A percentile compares a stretch with the other conserved stretches of the same genome.
These are phyloP conservation scores for Penicillium digitatum DNA, from an alignment of 2,329 filamentous ascomycete species.

Conservation along the genomic window DNA sequence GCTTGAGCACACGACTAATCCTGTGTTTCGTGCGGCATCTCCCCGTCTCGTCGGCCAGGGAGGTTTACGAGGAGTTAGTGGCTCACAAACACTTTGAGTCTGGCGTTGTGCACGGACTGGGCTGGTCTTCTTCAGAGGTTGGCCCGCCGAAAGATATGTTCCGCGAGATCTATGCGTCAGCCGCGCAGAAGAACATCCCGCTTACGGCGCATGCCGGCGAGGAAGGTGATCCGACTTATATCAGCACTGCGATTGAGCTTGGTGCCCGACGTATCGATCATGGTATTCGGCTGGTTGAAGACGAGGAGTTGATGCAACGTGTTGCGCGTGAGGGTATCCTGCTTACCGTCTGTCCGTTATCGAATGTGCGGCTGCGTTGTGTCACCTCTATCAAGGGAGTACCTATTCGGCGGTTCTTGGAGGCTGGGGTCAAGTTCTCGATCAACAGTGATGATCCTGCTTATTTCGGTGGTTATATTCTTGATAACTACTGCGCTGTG, in stretches of 20 bases:
- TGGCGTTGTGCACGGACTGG: constrained; percentile 59
- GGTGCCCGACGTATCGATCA: constrained; percentile 68
- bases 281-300: constrained; percentile 62
- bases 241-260: constrained; percentile 62
- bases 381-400: constrained; percentile 52
- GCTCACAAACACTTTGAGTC: constrained; percentile 40
- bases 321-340: constrained; percentile 57
- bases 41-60: constrained; percentile 55
- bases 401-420: constrained; percentile 61
- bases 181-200: constrained; percentile 51
- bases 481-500: constrained; percentile 71
- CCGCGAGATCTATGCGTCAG: constrained; percentile 57
- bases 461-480: constrained; percentile 71
- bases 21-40: constrained; percentile 70
- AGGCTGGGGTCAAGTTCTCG: constrained; percentile 62
- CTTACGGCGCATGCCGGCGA: constrained; percentile 74
- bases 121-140: constrained; percentile 62
- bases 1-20: constrained; percentile 62
- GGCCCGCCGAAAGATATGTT: constrained; percentile 57
- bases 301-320: constrained; percentile 55
- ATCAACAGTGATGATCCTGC: constrained; percentile 73
- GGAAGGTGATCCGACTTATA: constrained; percentile 66
- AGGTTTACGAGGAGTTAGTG: constrained; percentile 41
- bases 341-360: constrained; percentile 69
- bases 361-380: constrained; percentile 64